A percentile compares a stretch with the other conserved stretches of the same genome.
These are phyloP conservation scores for Cladosporium sphaerospermum DNA, from an alignment of 2,329 filamentous ascomycete species.

Conservation along the genomic window DNA sequence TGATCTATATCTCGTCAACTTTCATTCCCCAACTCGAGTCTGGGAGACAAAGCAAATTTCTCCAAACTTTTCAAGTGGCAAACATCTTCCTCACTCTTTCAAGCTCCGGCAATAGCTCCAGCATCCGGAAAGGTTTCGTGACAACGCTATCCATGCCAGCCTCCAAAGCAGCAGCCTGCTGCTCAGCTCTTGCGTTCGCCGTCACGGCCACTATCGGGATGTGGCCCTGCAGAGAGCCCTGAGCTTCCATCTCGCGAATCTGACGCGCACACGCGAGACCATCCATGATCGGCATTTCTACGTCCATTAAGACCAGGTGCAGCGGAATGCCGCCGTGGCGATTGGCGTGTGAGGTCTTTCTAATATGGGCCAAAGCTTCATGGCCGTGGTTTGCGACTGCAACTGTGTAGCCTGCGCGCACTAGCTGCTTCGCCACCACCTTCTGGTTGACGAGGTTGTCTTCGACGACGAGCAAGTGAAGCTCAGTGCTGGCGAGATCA, in stretches of 20 bases:
- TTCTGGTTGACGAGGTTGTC: slow-evolving; percentile 39
- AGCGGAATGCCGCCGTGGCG: slow-evolving; percentile 9
- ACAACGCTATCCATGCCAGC: slow-evolving; percentile 73
- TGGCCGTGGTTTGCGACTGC: slow-evolving; percentile 34
- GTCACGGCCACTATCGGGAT: slow-evolving; percentile 72
- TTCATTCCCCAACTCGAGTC: too few relatives aligned
- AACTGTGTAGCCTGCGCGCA: slow-evolving; percentile 32
- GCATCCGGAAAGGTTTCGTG: slow-evolving; percentile 61
- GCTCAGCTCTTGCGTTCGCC: slow-evolving; percentile 67
- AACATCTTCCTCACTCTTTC: slow-evolving; percentile 9
- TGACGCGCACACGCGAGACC: slow-evolving; percentile 63
- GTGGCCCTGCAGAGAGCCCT: slow-evolving; percentile 54
- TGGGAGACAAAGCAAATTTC: too few relatives aligned
- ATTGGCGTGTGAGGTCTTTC: background rate
- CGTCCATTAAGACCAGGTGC: slow-evolving; percentile 63
- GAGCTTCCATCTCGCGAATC: slow-evolving; percentile 59
- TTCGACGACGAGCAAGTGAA: slow-evolving; percentile 24
- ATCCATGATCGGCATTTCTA: slow-evolving; percentile 79
- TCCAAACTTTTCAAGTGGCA: background rate
- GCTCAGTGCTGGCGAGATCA: background rate
- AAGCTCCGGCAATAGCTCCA: slow-evolving; percentile 18
- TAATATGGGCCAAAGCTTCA: slow-evolving; percentile 27
- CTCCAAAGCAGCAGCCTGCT: slow-evolving; percentile 61
- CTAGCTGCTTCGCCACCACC: slow-evolving; percentile 36
- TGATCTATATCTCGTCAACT: too few relatives aligned